phyloP scores from a whole-genome alignment of 495 filamentous ascomycete genomes.

The Chaetomium cochliodes region DNA sequence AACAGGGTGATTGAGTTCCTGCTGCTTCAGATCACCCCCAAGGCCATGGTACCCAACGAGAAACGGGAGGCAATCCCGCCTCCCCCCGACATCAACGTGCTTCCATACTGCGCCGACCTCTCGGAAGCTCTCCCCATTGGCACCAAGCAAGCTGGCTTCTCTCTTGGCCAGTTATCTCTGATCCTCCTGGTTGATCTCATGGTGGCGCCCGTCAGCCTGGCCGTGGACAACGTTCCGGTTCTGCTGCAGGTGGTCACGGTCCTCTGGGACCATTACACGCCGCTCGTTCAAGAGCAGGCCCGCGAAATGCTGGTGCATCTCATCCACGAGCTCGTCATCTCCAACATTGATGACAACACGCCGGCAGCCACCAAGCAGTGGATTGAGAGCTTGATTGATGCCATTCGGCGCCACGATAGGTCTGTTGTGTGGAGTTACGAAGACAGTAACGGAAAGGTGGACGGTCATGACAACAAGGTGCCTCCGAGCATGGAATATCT shows the following conservation, averaged over 20 bases:
- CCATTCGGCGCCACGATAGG: constrained; percentile 78
- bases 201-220: constrained; percentile 82
- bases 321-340: constrained; percentile 94
- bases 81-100: constrained; percentile 67
- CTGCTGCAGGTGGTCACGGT: constrained; percentile 89
- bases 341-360: constrained; percentile 75
- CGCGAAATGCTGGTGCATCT: constrained; percentile 97
- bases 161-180: constrained; percentile 86
- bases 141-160: constrained; percentile 87
- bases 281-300: constrained; percentile 94
- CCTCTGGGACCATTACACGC: constrained; percentile 93
- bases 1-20: constrained; percentile 93
- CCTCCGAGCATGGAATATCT: constrained; percentile 82
- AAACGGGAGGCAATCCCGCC: constrained; percentile 69
- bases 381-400: constrained; percentile 88
- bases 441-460: constrained; percentile 77
- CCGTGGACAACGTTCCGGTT: constrained; percentile 72
- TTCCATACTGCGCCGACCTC: constrained; percentile 90
- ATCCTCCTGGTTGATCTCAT: constrained; percentile 95
- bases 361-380: constrained; percentile 63
- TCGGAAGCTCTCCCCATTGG: constrained; percentile 75
- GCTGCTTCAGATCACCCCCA: constrained; percentile 81
- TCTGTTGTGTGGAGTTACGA: constrained; percentile 92
- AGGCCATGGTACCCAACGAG: constrained; percentile 83
- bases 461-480: constrained; percentile 72